A percentile compares a stretch with the other conserved stretches of the same genome.
Evolutionary conservation across 2,329 filamentous ascomycete genomes (phyloP).

Genomic region (Monosporascus sp.): DNA sequence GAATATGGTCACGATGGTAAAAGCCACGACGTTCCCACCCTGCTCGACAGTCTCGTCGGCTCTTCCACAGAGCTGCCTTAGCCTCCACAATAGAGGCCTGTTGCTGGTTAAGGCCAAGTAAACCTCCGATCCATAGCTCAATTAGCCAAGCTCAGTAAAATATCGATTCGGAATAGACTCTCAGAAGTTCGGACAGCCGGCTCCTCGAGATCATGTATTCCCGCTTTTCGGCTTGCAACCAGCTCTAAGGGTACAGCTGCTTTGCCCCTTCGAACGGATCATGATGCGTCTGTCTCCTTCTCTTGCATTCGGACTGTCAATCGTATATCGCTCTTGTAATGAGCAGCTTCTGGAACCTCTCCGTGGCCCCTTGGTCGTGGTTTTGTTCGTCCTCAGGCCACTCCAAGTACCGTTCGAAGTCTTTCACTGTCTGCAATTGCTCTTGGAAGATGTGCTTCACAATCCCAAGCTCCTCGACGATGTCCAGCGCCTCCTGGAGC

Average conservation of each 20-base stretch:
- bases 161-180: slow-evolving; percentile 7
- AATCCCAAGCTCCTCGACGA: slow-evolving; percentile 27
- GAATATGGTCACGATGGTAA: slow-evolving; percentile 30
- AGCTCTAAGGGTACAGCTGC: not conserved
- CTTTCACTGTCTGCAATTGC: slow-evolving; percentile 9
- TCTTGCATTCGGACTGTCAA: not conserved
- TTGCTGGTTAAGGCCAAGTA: slow-evolving; percentile 30
- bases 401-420: slow-evolving; percentile 7
- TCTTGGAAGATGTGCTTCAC: slow-evolving; percentile 25
- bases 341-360: not conserved
- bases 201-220: slow-evolving; percentile 1
- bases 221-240: not conserved
- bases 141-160: too few relatives aligned
- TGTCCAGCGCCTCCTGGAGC: slow-evolving; percentile 26
- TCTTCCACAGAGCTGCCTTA: slow-evolving; percentile 1
- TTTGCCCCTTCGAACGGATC: not conserved
- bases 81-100: slow-evolving; percentile 29
- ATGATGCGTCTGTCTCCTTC: not conserved
- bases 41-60: slow-evolving; percentile 21
- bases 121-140: slow-evolving; percentile 17
- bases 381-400: too few relatives aligned
- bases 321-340: not conserved
- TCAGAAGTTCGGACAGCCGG: slow-evolving; percentile 4
- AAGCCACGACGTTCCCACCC: slow-evolving; percentile 26
- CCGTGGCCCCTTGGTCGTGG: not conserved